Evolutionary conservation across 148 eudicot species (phyloP).

Genomic region (Polygonum aviculare): DNA sequence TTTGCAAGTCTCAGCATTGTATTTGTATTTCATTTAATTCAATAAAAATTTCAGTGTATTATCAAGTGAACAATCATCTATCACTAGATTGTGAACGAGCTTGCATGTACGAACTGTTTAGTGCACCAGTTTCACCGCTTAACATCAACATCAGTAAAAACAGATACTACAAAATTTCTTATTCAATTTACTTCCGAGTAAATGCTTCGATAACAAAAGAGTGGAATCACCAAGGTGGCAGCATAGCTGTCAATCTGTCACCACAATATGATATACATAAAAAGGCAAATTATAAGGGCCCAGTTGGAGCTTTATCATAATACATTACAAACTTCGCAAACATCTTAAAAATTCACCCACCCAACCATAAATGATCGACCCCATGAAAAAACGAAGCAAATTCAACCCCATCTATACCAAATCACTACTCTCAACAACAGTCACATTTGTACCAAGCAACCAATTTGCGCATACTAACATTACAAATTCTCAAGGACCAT

Average conservation of each 20-base stretch:
- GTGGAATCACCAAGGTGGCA: constrained; percentile 1
- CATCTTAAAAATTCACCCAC: background rate
- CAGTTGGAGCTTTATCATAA: constrained; percentile 1
- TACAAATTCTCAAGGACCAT: background rate
- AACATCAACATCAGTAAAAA: background rate
- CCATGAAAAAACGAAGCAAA: background rate
- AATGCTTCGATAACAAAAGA: background rate
- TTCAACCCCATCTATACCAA: background rate
- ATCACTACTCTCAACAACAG: constrained; percentile 7
- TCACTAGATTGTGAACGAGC: background rate
- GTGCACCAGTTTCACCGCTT: background rate
- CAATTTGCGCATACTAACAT: constrained; percentile 2
- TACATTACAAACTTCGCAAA: constrained; percentile 9
- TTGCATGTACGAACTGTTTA: background rate
- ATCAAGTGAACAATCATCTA: too few species aligned
- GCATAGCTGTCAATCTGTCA: background rate
- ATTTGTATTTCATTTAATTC: background rate
- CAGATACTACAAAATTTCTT: background rate
- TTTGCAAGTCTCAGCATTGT: background rate
- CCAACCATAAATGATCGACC: constrained; percentile 8
- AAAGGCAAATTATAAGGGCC: background rate
- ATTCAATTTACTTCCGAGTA: background rate
- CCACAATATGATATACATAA: background rate
- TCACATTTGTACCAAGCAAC: constrained; percentile 1
- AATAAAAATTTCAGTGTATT: too few species aligned